Conservation (phyloP, 1,284 basidiomycete genomes). For the Apiotrichum gracile region DNA sequence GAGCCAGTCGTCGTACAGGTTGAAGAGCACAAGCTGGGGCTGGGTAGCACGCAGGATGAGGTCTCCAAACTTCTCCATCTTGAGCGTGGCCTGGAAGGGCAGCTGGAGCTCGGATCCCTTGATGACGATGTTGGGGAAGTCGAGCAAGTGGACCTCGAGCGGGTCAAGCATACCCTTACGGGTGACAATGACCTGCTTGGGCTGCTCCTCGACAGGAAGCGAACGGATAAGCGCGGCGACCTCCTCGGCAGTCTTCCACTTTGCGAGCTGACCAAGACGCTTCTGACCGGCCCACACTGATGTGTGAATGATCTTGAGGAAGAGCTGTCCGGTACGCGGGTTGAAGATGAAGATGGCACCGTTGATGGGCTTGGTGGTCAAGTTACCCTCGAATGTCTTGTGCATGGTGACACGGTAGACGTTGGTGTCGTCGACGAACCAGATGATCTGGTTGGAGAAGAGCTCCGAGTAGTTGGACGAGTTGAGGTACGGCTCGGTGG, state of each 20-base stretch:
- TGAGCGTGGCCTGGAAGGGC: conserved; percentile 99
- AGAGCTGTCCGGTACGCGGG: conserved; percentile 94
- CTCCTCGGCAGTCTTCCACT: conserved; percentile 98
- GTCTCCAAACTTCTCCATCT: conserved; percentile 99
- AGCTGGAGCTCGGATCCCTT: conserved; percentile 97
- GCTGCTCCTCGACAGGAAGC: conserved; percentile 97
- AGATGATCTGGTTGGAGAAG: conserved; percentile 99
- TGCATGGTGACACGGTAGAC: conserved; percentile 99
- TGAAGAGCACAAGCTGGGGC: conserved; percentile 69
- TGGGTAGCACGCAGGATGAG: conserved; percentile 60
- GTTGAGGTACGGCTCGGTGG: conserved; percentile 97
- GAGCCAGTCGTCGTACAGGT: conserved; percentile 98
- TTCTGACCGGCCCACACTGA: conserved; percentile 99
- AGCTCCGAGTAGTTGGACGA: conserved; percentile 83
- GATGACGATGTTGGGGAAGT: conserved; percentile 99
- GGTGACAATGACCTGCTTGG: conserved; percentile 98
- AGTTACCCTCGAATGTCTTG: conserved; percentile 99
- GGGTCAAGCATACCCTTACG: conserved; percentile 99
- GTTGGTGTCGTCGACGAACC: conserved; percentile 99
- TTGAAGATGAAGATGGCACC: conserved; percentile 99
- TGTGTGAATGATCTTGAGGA: conserved; percentile 98
- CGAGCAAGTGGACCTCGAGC: conserved; percentile 94
- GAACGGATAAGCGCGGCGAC: conserved; percentile 96
- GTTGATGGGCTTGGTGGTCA: conserved; percentile 99
- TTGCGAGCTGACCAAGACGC: conserved; percentile 97